Evolutionary conservation across 106 monocot genomes (phyloP), one percentile per base, ranked within the genome.

Genomic region (Acorus gramineus): DNA sequence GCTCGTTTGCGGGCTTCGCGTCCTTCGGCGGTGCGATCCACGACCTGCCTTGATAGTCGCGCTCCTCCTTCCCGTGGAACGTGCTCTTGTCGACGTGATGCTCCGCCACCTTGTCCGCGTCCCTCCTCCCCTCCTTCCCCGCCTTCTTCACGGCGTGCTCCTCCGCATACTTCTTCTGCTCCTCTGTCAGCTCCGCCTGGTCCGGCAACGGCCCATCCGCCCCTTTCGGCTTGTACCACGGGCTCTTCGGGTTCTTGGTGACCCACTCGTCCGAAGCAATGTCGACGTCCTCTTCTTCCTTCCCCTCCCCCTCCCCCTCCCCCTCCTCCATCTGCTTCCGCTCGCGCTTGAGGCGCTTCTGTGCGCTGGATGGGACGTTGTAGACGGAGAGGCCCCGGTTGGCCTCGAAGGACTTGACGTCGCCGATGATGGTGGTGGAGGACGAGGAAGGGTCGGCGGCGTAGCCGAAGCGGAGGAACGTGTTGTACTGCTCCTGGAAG

Each of bases 401-500:
- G 11, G 55, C 11, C 3, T 65, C 43, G 10, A 85, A 76, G 59
- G 78, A 64, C 7, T 82, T 53, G 59, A 83, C 42, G 53, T 96
- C 87, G 46, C 96, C 96, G 60, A 91, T 85, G 50, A 66, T 28
- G 28, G 28, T 28, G 28, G 28, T 73, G 69, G 81, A 62, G 65
- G 85, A 79, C 55, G 91, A 90, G 46, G 91, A 85, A 43, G 96
- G 96, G 46, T 98, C 96, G n/a, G 87, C 46, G 57, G 87, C 96
- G 66, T 98, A 98, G 66, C 96, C 96, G 66, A 71, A 88, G 54
- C 77, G 84, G 71, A 91, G 96, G 71, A 91, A 98, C 42, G 96
- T 98, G 85, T 98, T 98, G 76, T 91, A 98, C 77, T 91, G 91
- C 76, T 91, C 87, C 62, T 98, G 83, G 71, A 98, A 98, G 72